These are phyloP conservation scores for Albizia julibrissin DNA, from an alignment of 306 rosid species.

Conservation along the genomic window DNA sequence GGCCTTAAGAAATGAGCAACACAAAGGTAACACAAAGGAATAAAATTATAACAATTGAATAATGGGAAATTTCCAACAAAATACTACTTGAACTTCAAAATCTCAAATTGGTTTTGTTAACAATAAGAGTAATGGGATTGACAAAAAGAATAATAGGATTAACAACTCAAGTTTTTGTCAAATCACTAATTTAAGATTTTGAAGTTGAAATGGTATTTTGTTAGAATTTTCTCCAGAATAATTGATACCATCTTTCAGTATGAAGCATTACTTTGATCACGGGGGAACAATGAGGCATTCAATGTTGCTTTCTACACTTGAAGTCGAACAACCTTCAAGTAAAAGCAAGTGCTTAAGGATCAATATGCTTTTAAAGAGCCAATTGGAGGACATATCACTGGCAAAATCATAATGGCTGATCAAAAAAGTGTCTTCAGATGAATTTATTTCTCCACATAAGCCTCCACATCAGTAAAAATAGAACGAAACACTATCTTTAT, in stretches of 20 bases:
- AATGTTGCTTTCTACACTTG: background rate
- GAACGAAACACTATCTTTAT: background rate
- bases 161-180: too few species aligned
- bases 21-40: background rate
- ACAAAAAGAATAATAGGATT: too few species aligned
- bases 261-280: background rate
- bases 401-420: conserved; percentile 1
- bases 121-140: too few species aligned
- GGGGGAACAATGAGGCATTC: background rate
- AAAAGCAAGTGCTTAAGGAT: background rate
- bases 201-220: too few species aligned
- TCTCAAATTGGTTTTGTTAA: too few species aligned
- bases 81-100: too few species aligned
- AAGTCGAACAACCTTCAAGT: background rate
- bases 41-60: background rate
- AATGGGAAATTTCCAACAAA: too few species aligned
- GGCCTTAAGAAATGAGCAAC: background rate
- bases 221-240: too few species aligned
- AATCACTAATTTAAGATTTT: too few species aligned
- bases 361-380: background rate
- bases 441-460: background rate
- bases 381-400: background rate
- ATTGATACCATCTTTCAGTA: too few species aligned
- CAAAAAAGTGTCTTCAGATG: background rate
- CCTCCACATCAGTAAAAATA: background rate